Base-by-base conservation (phyloP, 495 filamentous ascomycete genomes). In the Cercophora sp. region DNA sequence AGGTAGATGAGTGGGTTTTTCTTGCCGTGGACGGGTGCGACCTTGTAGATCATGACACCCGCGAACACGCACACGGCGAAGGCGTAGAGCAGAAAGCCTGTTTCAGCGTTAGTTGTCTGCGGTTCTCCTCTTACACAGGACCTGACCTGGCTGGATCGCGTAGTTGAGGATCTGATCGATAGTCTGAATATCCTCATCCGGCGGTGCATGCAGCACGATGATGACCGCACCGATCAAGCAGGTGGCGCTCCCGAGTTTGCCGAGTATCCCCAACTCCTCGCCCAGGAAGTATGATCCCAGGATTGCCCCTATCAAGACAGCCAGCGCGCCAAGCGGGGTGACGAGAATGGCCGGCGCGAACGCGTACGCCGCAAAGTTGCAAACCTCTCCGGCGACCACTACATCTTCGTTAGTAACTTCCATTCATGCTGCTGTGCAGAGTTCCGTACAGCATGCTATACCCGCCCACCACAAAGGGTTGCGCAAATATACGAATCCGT, bases 341-440 rank as follows among this genome's bases (percentile, higher is more conserved):
- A 98, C 93, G 48, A 98, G 77, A 66, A 98, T 98, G 3, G 93
- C 93, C 31, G 93, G 93, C 54, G 93, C 93, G 71, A 96, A 98
- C 1, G 93, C 93, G 67, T 98, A 98, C 51, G 93, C 93, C 22
- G 91, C 90, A 66, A 98, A 98, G 66, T 98, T 98, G 66, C 87
- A 90, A 42, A 93, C 77, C 70, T 98, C 93, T 55, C 93, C 93
- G 31, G 86, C 75, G 74, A 95, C 87, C 77, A 82, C 74, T 87
- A 59, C 22, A 34, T 54, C 36, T 18, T 1, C 20, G 27, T 39
- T 20, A 23, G 48, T 56, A 43, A 68, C 53, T 51, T 62, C 42
- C 26, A 15, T 43, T 52, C 25, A 20, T 27, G 32, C 37, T 31
- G 40, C 37, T 20, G 9, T 24, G 25, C 10, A 19, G 45, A 26